Evolutionary conservation across 1,284 basidiomycete genomes (phyloP).

Genomic region (Rhodotorula sp.): DNA sequence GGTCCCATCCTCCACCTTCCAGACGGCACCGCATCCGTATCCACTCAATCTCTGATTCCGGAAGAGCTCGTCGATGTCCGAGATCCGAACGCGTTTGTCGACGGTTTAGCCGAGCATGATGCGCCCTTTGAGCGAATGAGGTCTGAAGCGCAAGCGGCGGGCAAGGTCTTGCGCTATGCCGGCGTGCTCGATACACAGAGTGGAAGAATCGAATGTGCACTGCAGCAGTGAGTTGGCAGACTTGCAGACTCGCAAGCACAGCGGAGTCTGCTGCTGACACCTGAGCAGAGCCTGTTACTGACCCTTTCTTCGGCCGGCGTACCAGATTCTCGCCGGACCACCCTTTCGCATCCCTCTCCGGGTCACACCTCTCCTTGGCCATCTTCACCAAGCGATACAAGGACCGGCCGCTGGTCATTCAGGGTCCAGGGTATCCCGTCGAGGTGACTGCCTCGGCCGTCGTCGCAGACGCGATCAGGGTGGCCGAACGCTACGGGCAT

Average conservation of each 20-base stretch:
- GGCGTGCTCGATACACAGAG: constrained; percentile 82
- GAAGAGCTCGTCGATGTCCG: constrained; percentile 63
- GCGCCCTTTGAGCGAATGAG: constrained; percentile 70
- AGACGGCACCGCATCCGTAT: constrained; percentile 75
- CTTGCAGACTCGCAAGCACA: background rate
- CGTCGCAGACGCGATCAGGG: constrained; percentile 62
- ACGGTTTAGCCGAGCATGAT: constrained; percentile 68
- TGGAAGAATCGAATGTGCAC: constrained; percentile 72
- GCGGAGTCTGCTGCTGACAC: background rate
- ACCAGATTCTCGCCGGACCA: constrained; percentile 66
- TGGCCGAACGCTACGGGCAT: constrained; percentile 47
- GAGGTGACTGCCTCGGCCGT: constrained; percentile 99
- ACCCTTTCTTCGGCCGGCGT: too few species aligned
- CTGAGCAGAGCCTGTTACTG: too few species aligned
- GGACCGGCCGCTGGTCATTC: constrained; percentile 74
- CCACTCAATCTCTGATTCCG: constrained; percentile 82
- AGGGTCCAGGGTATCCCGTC: constrained; percentile 92
- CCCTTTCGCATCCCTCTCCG: constrained; percentile 87
- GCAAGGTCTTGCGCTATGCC: constrained; percentile 84
- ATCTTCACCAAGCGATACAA: constrained; percentile 83
- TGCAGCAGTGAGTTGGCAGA: constrained; percentile 64
- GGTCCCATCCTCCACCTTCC: constrained; percentile 51
- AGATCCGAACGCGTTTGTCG: constrained; percentile 76
- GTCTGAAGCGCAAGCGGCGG: constrained; percentile 69
- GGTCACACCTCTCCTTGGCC: constrained; percentile 95